Base-by-base conservation (phyloP, 2,329 filamentous ascomycete genomes). In the Ophiostoma populinum region DNA sequence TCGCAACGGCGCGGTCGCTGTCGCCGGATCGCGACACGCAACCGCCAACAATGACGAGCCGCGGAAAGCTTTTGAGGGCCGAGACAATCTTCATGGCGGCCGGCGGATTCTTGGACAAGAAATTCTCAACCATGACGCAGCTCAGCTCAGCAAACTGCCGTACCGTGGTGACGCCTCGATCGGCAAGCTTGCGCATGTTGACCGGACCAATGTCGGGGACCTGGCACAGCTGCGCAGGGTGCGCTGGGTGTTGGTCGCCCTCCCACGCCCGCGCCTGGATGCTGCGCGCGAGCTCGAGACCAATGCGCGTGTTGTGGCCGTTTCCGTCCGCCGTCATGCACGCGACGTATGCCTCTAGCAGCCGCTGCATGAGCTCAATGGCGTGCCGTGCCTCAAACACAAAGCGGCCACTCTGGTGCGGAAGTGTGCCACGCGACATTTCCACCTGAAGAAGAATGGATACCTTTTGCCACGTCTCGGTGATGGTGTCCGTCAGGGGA, bases 181-280 rank as follows among this genome's bases (percentile, higher is more conserved):
- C 64, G 3, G 72, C 67, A 28, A 95, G 64, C 50, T 80, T 90
- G 24, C 77, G 68, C 43, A 81, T 73, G n/a, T 70, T 68, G 1
- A 75, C 80, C 5, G 72, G 61, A 0, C 90, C 90, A 41, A 95
- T 69, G 3, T 74, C 69, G 1, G 80, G 72, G 2, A 98, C 65
- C 51, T 95, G 87, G 40, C 79, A 78, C 48, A 98, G 67, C 45
- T 94, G 80, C 16, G 78, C 62, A 1, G 80, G 70, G 2, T 75
- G 80, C n/a, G n/a, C n/a, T n/a, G n/a, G n/a, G n/a, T n/a, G 30
- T 6, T 16, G 20, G n/a, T 22, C 30, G 22, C 79, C 74, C 47
- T 98, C 90, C 90, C 86, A 93, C 1, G 64, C 62, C 2, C 67
- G 70, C 2, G 85, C 80, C 16, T 71, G 67, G 34, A 95, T 57